Evolutionary conservation across 768 basidiomycete species (phyloP).

Genomic region (Tulasnella sp.): DNA sequence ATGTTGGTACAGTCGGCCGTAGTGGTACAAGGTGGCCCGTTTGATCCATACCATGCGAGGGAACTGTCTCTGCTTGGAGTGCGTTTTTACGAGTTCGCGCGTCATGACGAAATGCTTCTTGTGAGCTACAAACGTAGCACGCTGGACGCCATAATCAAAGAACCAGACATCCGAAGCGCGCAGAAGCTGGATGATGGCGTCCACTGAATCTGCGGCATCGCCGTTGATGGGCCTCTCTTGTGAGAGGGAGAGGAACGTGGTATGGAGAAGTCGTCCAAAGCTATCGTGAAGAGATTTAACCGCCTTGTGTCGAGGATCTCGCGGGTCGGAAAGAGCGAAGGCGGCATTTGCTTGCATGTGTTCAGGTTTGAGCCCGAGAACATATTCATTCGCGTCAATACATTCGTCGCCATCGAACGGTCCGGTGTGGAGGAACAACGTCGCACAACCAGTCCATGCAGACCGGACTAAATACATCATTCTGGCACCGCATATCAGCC

Average conservation of each 20-base stretch:
- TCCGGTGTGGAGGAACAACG: constrained; percentile 52
- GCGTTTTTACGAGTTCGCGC: constrained; percentile 40
- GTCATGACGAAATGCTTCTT: constrained; percentile 61
- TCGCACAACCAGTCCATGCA: constrained; percentile 68
- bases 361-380: constrained; percentile 57
- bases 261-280: constrained; percentile 57
- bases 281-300: constrained; percentile 45
- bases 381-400: constrained; percentile 49
- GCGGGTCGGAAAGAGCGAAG: constrained; percentile 58
- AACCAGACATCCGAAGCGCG: constrained; percentile 67
- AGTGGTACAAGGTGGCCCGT: constrained; percentile 60
- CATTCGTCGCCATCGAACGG: constrained; percentile 37
- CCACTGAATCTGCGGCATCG: constrained; percentile 61
- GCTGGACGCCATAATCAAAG: constrained; percentile 54
- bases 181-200: constrained; percentile 64
- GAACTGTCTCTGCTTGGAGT: constrained; percentile 54
- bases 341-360: constrained; percentile 60
- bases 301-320: constrained; percentile 62
- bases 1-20: constrained; percentile 64
- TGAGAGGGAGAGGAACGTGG: constrained; percentile 53
- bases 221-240: constrained; percentile 40
- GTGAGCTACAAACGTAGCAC: constrained; percentile 46
- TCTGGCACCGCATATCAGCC: constrained; percentile 27
- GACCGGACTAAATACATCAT: constrained; percentile 60
- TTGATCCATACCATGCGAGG: constrained; percentile 63